Conservation (phyloP, 345 rosid species). For the Acer yangbiense region DNA sequence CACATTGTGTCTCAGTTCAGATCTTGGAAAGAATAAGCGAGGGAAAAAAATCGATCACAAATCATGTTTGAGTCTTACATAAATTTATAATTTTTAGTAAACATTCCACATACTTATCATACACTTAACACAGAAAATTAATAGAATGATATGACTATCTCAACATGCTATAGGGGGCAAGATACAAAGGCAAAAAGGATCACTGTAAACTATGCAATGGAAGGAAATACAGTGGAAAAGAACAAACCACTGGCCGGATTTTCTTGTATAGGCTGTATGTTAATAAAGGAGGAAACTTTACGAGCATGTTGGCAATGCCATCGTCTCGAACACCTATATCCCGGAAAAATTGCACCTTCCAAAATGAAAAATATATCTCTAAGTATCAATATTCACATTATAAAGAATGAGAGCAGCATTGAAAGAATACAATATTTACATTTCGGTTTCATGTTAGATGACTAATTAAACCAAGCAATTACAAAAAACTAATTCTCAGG, state of each 20-base stretch:
- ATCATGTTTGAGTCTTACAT: background rate
- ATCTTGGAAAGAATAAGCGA: background rate
- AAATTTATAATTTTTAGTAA: background rate
- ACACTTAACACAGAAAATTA: background rate
- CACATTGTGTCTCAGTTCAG: background rate
- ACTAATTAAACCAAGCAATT: background rate
- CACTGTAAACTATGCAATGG: conserved; percentile 1
- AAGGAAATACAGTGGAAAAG: conserved; percentile 12
- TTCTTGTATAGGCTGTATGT: conserved; percentile 83
- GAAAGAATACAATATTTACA: background rate
- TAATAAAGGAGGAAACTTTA: conserved; percentile 78
- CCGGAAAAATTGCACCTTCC: conserved; percentile 75
- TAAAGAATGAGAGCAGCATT: conserved; percentile 3
- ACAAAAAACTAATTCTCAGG: background rate
- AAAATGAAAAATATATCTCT: conserved; percentile 22
- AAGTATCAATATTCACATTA: conserved; percentile 19
- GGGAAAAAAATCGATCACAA: background rate
- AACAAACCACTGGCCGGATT: conserved; percentile 88
- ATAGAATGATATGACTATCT: background rate
- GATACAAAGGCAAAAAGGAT: background rate
- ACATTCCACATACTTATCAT: background rate
- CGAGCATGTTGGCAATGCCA: conserved; percentile 88
- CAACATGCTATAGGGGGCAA: background rate
- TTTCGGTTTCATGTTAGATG: conserved; percentile 4
- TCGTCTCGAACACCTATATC: conserved; percentile 83